These are phyloP conservation scores for Gaertneriomyces semiglobifer DNA, from an alignment of 192 early-diverging fungal genomes.

Conservation along the genomic window DNA sequence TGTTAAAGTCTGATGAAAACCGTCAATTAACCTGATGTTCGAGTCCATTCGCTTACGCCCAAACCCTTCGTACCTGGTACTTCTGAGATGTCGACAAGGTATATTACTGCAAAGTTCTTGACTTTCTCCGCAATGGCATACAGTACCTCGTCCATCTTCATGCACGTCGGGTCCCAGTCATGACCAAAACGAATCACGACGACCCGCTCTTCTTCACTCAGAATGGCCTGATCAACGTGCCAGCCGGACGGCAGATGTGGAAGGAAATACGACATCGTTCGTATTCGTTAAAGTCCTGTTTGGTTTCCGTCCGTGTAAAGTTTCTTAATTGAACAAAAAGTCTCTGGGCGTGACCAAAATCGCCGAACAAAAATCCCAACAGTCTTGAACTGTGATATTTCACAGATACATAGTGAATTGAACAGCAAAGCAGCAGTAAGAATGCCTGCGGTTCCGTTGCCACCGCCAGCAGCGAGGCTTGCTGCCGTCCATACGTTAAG, in stretches of 20 bases:
- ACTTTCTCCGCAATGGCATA: constrained; percentile 90
- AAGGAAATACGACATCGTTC: constrained; percentile 38
- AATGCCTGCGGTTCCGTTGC: constrained; percentile 1
- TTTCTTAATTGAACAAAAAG: too few species aligned
- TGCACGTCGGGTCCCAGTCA: constrained; percentile 93
- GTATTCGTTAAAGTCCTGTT: too few species aligned
- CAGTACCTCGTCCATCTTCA: constrained; percentile 97
- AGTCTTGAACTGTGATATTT: too few species aligned
- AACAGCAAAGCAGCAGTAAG: neutral
- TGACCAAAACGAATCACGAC: constrained; percentile 97
- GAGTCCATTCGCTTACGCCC: neutral
- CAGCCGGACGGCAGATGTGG: constrained; percentile 61
- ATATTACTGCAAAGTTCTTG: constrained; percentile 98
- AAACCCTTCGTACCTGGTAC: constrained; percentile 65
- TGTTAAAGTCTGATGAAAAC: constrained; percentile 46
- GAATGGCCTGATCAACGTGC: constrained; percentile 99
- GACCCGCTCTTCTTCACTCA: constrained; percentile 95
- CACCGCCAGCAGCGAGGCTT: neutral
- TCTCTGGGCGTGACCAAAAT: too few species aligned
- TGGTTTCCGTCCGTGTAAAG: too few species aligned
- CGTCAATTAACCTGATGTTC: neutral
- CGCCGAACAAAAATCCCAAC: too few species aligned
- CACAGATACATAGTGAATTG: too few species aligned
- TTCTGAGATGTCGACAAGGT: constrained; percentile 91
- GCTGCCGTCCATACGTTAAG: neutral